Base-by-base conservation (phyloP, 2,329 filamentous ascomycete species). In the Phaeoacremonium minimum region DNA sequence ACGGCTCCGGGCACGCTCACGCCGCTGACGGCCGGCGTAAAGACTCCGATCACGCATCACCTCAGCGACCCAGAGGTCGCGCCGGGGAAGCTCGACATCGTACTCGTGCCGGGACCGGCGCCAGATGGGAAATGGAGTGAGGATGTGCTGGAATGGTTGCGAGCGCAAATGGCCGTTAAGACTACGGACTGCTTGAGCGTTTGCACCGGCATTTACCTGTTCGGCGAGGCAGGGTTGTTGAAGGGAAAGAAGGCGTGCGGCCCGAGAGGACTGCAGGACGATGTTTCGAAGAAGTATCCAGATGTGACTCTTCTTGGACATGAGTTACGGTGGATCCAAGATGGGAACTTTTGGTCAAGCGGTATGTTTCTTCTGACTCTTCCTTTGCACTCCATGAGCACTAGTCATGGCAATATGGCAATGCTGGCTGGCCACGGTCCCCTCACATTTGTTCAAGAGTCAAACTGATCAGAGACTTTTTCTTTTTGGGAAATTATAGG, bases 261-360 rank as follows among this genome's bases (percentile, higher is more conserved):
- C 6, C 72, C 73, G 3, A 48, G 67, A 22, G 62, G 53, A 0
- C 11, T 74, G 37, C 64, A 75, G 47, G 53, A 56, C 9, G 36
- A 57, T 17, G 47, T 74, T 32, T 46, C 40, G 30, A 45, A 53
- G 30, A 61, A 52, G 47, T 70, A 60, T 32, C 65, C 59, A 12
- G 53, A 52, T 2, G 53, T 64, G 15, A 56, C 58, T 36, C 59
- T 71, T 40, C 58, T 67, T 8, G 73, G 72, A 4, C 56, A 70
- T 4, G 60, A 61, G 51, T 50, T 68, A 34, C 56, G 73, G 28
- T 77, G 73, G 73, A 55, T 65, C 26, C 59, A 63, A 38, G 72
- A 77, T 42, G 71, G 71, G 8, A 75, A 71, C 45, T 51, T 77
- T 28, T 77, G 74, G 73, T 69, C 65, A 17, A 69, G 70, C 45